These are phyloP conservation scores for Piromyces finnis DNA, from an alignment of 192 early-diverging fungal species.

Conservation along the genomic window DNA sequence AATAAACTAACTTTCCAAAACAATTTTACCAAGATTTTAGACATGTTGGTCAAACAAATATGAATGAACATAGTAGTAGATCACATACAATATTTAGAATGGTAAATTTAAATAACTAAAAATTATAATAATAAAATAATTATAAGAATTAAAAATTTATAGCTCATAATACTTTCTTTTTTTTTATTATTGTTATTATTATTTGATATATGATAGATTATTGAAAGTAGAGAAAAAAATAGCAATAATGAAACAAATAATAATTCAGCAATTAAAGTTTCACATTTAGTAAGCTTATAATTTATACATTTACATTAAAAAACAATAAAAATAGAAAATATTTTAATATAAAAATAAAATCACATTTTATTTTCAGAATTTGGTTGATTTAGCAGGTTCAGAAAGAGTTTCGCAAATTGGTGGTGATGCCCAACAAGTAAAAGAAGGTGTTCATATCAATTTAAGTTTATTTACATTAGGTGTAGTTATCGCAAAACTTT, in stretches of 20 bases:
- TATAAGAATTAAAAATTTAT: too few species aligned
- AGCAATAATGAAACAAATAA: background rate
- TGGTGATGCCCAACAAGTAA: slow-evolving; percentile 1
- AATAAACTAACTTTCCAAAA: too few species aligned
- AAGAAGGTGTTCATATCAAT: slow-evolving; percentile 4
- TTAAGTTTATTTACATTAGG: slow-evolving; percentile 2
- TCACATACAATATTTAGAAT: slow-evolving; percentile 5
- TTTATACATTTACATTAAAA: too few species aligned
- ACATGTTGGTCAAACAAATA: slow-evolving; percentile 4
- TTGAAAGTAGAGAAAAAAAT: slow-evolving; percentile 1
- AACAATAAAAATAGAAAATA: too few species aligned
- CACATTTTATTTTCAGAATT: background rate
- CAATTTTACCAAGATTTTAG: too few species aligned
- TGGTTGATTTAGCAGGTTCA: slow-evolving; percentile 3
- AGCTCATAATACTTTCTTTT: too few species aligned
- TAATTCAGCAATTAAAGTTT: slow-evolving; percentile 1
- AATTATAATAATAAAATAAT: too few species aligned
- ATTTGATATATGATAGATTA: background rate
- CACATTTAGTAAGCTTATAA: background rate
- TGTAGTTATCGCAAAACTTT: slow-evolving; percentile 3
- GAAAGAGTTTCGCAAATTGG: slow-evolving; percentile 1
- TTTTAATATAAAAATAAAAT: too few species aligned
- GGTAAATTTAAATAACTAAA: background rate
- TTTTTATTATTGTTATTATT: background rate
- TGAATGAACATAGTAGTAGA: slow-evolving; percentile 6